Percentiles rank a stretch among this genome's conserved stretches.
Evolutionary conservation across 2,329 filamentous ascomycete species (phyloP).

Genomic region (Corniculantispora saksenae): DNA sequence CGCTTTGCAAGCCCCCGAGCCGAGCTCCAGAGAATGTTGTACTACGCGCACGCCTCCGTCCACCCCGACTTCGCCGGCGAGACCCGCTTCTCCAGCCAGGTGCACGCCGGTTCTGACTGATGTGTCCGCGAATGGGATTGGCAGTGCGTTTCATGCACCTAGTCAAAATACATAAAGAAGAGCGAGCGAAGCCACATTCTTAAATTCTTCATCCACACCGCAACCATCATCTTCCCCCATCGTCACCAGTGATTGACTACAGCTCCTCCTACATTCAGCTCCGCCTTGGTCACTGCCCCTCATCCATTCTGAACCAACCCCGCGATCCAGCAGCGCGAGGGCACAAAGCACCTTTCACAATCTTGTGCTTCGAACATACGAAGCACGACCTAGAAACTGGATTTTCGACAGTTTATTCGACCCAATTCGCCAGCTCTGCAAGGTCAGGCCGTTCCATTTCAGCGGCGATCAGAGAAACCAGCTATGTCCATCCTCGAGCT

Average conservation of each 20-base stretch:
- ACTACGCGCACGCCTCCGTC: constrained; percentile 13
- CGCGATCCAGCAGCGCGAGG: background rate
- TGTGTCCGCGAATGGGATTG: constrained; percentile 8
- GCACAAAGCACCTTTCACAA: background rate
- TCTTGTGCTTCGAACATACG: background rate
- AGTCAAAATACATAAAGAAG: background rate
- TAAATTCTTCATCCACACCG: constrained; percentile 4
- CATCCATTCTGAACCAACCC: background rate
- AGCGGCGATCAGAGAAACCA: background rate
- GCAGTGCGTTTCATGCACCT: background rate
- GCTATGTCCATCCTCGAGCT: constrained; percentile 20
- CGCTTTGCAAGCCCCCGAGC: background rate
- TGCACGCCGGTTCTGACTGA: background rate
- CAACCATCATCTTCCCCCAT: background rate
- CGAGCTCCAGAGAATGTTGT: background rate
- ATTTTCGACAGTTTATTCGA: background rate
- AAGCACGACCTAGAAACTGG: background rate
- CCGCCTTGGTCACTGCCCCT: background rate
- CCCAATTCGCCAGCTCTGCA: background rate
- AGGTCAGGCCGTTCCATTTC: background rate
- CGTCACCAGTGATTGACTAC: background rate
- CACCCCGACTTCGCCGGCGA: constrained; percentile 15
- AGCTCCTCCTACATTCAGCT: background rate
- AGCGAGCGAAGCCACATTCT: background rate
- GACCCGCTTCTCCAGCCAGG: constrained; percentile 17